Percentiles rank a stretch among this genome's conserved stretches.
Evolutionary conservation across 495 filamentous ascomycete genomes (phyloP).

Genomic region (Entonaema liquescens): DNA sequence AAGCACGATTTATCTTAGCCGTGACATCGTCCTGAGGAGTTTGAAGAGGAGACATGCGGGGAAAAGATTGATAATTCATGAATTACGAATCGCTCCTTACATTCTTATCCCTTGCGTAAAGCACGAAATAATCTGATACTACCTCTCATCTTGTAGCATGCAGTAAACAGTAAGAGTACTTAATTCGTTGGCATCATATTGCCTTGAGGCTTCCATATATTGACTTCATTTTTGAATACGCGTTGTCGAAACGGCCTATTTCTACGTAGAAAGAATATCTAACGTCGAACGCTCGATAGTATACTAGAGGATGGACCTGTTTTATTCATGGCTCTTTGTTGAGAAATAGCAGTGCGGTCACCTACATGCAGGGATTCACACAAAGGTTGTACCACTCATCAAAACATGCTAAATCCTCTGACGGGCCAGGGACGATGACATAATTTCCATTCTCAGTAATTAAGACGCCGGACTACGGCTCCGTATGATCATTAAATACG

Average conservation of each 20-base stretch:
- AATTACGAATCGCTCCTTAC: not conserved
- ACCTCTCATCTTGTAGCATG: constrained; percentile 13
- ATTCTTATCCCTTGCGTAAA: too few species aligned
- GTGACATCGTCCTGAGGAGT: not conserved
- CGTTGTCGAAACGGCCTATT: constrained; percentile 53
- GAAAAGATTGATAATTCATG: not conserved
- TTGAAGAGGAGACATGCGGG: constrained; percentile 25
- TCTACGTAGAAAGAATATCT: constrained; percentile 51
- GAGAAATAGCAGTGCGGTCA: constrained; percentile 45
- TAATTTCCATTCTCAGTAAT: constrained; percentile 38
- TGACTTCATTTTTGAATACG: too few species aligned
- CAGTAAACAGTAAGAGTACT: not conserved
- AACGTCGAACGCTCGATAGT: constrained; percentile 51
- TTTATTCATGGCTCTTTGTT: constrained; percentile 46
- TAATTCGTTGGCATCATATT: too few species aligned
- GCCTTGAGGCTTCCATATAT: too few species aligned
- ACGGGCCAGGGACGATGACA: constrained; percentile 34
- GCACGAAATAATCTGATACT: too few species aligned
- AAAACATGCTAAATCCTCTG: constrained; percentile 44
- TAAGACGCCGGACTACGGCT: constrained; percentile 43
- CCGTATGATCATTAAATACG: constrained; percentile 48
- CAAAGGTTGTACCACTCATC: constrained; percentile 56
- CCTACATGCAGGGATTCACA: constrained; percentile 37
- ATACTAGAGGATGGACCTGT: constrained; percentile 47
- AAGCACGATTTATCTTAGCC: not conserved